Evolutionary conservation across 306 rosid genomes (phyloP).

Genomic region (Gastrolobium bilobum): DNA sequence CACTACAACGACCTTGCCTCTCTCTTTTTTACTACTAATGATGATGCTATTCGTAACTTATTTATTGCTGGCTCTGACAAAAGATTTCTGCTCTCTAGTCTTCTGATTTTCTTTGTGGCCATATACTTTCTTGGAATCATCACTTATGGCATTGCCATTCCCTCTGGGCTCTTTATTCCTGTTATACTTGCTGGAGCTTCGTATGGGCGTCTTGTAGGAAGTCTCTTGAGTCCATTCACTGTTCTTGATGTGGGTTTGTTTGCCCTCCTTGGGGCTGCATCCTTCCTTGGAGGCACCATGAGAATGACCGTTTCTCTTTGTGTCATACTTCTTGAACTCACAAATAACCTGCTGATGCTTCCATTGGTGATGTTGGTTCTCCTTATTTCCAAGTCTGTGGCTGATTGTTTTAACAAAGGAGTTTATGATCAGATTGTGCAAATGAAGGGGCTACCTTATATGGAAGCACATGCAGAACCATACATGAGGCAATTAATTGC

Average conservation of each 20-base stretch:
- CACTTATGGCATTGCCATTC: conserved; percentile 90
- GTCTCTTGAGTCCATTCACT: conserved; percentile 60
- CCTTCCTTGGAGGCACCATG: conserved; percentile 94
- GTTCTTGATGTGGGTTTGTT: conserved; percentile 69
- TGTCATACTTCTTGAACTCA: conserved; percentile 87
- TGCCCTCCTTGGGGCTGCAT: conserved; percentile 87
- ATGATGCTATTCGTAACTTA: conserved; percentile 83
- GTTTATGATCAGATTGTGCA: conserved; percentile 83
- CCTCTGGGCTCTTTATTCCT: conserved; percentile 92
- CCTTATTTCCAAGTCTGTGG: conserved; percentile 76
- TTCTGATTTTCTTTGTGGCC: conserved; percentile 69
- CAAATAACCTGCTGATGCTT: conserved; percentile 77
- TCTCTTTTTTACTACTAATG: conserved; percentile 80
- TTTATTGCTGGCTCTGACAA: conserved; percentile 63
- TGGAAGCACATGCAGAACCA: conserved; percentile 84
- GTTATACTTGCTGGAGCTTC: conserved; percentile 89
- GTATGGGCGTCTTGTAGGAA: conserved; percentile 83
- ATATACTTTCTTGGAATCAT: conserved; percentile 73
- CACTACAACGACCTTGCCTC: conserved; percentile 93
- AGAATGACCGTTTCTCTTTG: conserved; percentile 91
- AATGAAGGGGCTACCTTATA: conserved; percentile 75
- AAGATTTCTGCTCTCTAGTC: conserved; percentile 70
- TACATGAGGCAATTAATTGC: conserved; percentile 79
- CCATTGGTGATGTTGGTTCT: conserved; percentile 85
- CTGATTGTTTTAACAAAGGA: conserved; percentile 79